Evolutionary conservation across 2,329 filamentous ascomycete genomes (phyloP).

Genomic region (Trichophyton verrucosum): DNA sequence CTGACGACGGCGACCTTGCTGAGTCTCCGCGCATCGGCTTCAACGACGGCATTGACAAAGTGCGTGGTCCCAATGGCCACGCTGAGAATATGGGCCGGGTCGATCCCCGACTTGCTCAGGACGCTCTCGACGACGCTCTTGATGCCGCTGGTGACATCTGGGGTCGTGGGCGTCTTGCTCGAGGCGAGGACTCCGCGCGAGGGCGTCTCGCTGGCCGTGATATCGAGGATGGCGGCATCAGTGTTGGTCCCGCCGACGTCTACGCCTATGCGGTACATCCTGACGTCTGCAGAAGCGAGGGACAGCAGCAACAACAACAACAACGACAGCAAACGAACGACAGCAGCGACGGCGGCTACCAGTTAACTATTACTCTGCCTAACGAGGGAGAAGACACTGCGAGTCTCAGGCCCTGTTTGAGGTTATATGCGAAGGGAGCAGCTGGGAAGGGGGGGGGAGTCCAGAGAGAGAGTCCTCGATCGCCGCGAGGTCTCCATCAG

Average conservation of each 20-base stretch:
- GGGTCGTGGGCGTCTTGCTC: conserved; percentile 39
- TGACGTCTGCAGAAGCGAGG: not conserved
- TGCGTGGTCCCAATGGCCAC: conserved; percentile 41
- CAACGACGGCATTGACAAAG: conserved; percentile 40
- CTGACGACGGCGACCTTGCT: conserved; percentile 37
- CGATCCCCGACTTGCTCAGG: conserved; percentile 27
- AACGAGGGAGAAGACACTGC: no score
- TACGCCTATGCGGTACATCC: conserved; percentile 26
- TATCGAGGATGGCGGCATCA: conserved; percentile 37
- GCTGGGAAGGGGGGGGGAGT: no score
- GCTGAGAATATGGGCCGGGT: conserved; percentile 31
- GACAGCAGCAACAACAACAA: not conserved
- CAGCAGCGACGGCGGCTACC: not conserved
- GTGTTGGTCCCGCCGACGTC: conserved; percentile 31
- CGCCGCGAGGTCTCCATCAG: not conserved
- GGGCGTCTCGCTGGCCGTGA: conserved; percentile 24
- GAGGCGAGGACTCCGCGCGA: conserved; percentile 36
- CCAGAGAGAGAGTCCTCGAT: not conserved
- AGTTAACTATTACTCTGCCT: not conserved
- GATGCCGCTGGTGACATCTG: conserved; percentile 41
- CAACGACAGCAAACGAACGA: not conserved
- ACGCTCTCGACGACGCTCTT: conserved; percentile 36
- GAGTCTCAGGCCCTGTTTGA: not conserved
- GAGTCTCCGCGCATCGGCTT: conserved; percentile 34
- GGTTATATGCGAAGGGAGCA: not conserved